Evolutionary conservation across 352 stramenopile species (phyloP).

Genomic region (Discostella stelligera): DNA sequence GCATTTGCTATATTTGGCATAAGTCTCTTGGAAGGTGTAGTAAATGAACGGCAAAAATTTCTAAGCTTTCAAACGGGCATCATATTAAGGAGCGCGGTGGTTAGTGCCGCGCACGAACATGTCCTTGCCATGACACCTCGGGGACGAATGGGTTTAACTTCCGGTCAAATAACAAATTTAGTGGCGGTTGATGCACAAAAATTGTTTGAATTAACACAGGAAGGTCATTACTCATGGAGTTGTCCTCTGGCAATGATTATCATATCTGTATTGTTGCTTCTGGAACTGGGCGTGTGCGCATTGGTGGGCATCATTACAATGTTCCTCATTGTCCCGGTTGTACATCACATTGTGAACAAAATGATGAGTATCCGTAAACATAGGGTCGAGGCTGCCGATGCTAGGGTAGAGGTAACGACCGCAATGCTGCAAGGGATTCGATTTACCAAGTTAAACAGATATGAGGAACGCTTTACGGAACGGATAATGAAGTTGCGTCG

Average conservation of each 20-base stretch:
- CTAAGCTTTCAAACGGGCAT: conserved; percentile 72
- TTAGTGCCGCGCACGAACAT: conserved; percentile 64
- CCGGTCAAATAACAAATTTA: conserved; percentile 75
- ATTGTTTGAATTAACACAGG: conserved; percentile 79
- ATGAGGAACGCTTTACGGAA: conserved; percentile 68
- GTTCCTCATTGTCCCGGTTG: conserved; percentile 68
- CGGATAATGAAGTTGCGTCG: conserved; percentile 51
- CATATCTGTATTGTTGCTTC: conserved; percentile 63
- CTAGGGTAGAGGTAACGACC: conserved; percentile 62
- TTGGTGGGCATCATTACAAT: conserved; percentile 70
- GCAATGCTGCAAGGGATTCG: conserved; percentile 80
- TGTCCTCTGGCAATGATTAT: conserved; percentile 71
- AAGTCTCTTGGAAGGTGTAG: conserved; percentile 61
- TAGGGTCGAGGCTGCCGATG: conserved; percentile 59
- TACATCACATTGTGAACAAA: conserved; percentile 55
- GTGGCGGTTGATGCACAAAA: conserved; percentile 81
- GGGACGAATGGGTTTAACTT: conserved; percentile 57
- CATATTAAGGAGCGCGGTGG: conserved; percentile 51
- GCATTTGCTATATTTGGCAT: conserved; percentile 56
- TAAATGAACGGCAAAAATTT: conserved; percentile 68
- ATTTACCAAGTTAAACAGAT: conserved; percentile 81
- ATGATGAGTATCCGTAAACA: conserved; percentile 68
- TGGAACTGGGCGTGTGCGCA: conserved; percentile 55
- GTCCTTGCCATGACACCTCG: conserved; percentile 61
- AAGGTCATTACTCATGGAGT: conserved; percentile 78